phyloP scores from a whole-genome alignment of 140 eudicot genomes.

The Stevia rebaudiana region DNA sequence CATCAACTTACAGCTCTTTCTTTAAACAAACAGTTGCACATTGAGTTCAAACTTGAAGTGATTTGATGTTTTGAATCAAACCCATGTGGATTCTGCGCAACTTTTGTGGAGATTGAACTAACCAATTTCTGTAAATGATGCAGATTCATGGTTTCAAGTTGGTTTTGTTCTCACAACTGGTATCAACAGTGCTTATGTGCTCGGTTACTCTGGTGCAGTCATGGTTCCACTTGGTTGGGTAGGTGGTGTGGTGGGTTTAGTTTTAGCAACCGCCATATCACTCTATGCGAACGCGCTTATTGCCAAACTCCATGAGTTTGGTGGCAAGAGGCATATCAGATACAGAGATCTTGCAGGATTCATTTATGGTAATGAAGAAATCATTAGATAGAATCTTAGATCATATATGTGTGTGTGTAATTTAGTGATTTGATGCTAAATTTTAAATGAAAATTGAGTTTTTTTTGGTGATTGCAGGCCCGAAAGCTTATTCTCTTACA shows the following conservation, averaged over 20 bases:
- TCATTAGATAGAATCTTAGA: neutral
- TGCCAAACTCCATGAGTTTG: conserved; percentile 81
- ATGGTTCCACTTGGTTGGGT: conserved; percentile 98
- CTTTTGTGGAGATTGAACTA: neutral
- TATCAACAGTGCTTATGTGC: conserved; percentile 81
- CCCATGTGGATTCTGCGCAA: neutral
- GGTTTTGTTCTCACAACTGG: conserved; percentile 93
- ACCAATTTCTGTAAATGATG: conserved; percentile 19
- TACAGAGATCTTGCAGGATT: conserved; percentile 96
- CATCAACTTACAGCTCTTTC: neutral
- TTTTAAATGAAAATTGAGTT: too few relatives aligned
- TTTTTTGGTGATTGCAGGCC: conserved; percentile 43
- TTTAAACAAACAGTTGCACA: neutral
- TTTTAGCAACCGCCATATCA: conserved; percentile 62
- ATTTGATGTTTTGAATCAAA: neutral
- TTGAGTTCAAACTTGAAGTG: too few relatives aligned
- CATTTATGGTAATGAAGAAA: conserved; percentile 50
- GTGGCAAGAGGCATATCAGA: conserved; percentile 88
- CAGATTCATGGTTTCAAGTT: conserved; percentile 95
- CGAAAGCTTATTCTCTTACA: conserved; percentile 70
- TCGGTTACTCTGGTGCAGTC: conserved; percentile 81
- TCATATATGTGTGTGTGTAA: neutral
- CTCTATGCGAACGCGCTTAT: conserved; percentile 76
- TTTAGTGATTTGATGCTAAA: too few relatives aligned
- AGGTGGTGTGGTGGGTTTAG: conserved; percentile 75